phyloP scores from a whole-genome alignment of 1,139 yeast genomes.

The Wickerhamiella infanticola region DNA sequence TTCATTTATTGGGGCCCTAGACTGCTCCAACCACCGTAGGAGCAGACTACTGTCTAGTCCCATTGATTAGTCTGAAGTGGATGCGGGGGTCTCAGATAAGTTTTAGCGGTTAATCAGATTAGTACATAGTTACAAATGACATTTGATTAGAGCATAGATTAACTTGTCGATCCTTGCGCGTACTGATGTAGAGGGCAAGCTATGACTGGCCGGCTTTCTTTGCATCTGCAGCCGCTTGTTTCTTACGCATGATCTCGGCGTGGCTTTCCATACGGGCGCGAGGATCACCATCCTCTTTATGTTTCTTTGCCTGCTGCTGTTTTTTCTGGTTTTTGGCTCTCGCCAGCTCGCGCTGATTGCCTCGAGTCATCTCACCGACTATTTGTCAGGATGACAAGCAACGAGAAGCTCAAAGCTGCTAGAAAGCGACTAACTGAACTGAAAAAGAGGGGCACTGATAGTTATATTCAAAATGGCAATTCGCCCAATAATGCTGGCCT shows the following conservation, averaged over 20 bases:
- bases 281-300: slow-evolving; percentile 71
- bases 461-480: no score
- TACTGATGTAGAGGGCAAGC: no score
- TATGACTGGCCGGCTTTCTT: slow-evolving; percentile 5
- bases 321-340: slow-evolving; percentile 65
- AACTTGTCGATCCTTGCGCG: no score
- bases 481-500: no score
- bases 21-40: background rate
- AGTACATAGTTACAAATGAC: no score
- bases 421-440: slow-evolving; percentile 47
- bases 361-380: slow-evolving; percentile 57
- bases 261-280: slow-evolving; percentile 69
- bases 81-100: background rate
- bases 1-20: background rate
- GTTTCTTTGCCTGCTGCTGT: slow-evolving; percentile 31
- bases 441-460: slow-evolving; percentile 33
- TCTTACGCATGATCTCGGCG: slow-evolving; percentile 76
- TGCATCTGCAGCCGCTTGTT: slow-evolving; percentile 63
- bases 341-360: slow-evolving; percentile 91
- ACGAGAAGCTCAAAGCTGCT: slow-evolving; percentile 49
- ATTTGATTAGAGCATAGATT: no score
- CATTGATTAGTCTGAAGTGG: background rate
- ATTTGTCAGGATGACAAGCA: slow-evolving; percentile 18
- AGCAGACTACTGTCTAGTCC: background rate
- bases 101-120: no score